Evolutionary conservation across 1,284 basidiomycete genomes (phyloP), one percentile per base, ranked within the genome.

Genomic region (Gomphus sp.): DNA sequence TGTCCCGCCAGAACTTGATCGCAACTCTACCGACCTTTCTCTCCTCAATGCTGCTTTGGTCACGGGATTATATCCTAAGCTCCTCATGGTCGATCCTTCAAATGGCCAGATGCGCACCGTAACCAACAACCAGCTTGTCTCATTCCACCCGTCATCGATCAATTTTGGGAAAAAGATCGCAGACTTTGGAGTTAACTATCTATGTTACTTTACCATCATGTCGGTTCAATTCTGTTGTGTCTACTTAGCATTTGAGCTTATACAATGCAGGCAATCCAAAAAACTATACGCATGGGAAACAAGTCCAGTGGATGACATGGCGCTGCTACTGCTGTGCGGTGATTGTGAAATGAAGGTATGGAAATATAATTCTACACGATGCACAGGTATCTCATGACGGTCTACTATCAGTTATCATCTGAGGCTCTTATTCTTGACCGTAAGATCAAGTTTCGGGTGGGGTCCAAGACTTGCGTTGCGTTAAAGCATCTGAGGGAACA

Each of bases 201-300:
- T 97, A 52, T 78, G 81, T 18, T 97, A 93, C 72, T 98, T 95
- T 71, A 96, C 92, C 1, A 77, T 97, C 43, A 95, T 94, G 90
- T 89, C 64, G 65, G 80, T 72, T 14, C 10, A 14, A 33, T 45
- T 58, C 33, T 54, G 43, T 56, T 34, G 11, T 51, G n/a, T n/a
- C 59, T 63, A 51, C 65, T 25, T 63, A 61, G 12, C 36, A 28
- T 53, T 16, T 47, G 22, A 28, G 10, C 45, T 47, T 58, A 52
- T 22, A 45, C 12, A 39, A 41, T 50, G 33, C 64, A 92, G 93
- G 89, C 91, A 93, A 69, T 93, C 91, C 12, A 93, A 89, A 74
- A 91, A 86, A 71, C 73, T 98, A 34, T 99, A 96, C 70, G 94
- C 89, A n/a, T 98, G 94, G 93, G 97, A 99, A 72, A 93, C 91